Percentiles rank a stretch among this genome's conserved stretches.
Evolutionary conservation across 1,284 basidiomycete genomes (phyloP).

Genomic region (Cutaneotrichosporon cyanovorans): DNA sequence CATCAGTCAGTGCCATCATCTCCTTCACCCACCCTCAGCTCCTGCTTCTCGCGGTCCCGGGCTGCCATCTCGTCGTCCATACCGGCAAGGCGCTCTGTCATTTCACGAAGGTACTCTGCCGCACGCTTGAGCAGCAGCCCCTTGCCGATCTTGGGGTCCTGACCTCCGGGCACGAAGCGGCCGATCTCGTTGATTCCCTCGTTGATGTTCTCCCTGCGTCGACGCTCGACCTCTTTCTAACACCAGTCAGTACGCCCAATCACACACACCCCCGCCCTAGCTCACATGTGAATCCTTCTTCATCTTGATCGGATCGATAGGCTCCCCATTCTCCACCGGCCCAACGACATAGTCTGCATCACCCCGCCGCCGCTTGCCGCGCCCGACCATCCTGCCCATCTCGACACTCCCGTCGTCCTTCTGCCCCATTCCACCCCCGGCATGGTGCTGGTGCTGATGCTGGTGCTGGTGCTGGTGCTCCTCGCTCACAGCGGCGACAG

Average conservation of each 20-base stretch:
- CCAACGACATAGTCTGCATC: conserved; percentile 17
- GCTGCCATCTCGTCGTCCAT: conserved; percentile 22
- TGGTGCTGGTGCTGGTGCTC: neutral
- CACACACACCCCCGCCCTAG: conserved; percentile 2
- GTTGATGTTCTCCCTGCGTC: conserved; percentile 88
- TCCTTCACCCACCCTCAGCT: conserved; percentile 25
- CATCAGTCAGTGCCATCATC: neutral
- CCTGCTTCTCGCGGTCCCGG: conserved; percentile 20
- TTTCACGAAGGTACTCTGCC: conserved; percentile 26
- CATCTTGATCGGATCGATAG: conserved; percentile 25
- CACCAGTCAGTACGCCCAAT: neutral
- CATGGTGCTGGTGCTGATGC: too few species aligned
- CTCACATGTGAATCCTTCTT: conserved; percentile 43
- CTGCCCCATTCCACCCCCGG: too few species aligned
- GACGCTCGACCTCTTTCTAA: conserved; percentile 94
- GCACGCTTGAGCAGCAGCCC: conserved; percentile 31
- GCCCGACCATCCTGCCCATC: neutral
- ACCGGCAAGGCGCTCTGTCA: conserved; percentile 16
- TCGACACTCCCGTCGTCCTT: neutral
- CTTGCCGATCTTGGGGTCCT: conserved; percentile 34
- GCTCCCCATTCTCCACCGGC: conserved; percentile 22
- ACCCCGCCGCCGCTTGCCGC: conserved; percentile 16
- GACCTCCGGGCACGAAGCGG: conserved; percentile 72
- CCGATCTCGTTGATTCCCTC: conserved; percentile 90
- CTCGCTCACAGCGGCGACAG: neutral